Percentiles rank a stretch among this genome's conserved stretches.
These are phyloP conservation scores for Skeletonema tropicum DNA, from an alignment of 108 stramenopile genomes.

Conservation along the genomic window DNA sequence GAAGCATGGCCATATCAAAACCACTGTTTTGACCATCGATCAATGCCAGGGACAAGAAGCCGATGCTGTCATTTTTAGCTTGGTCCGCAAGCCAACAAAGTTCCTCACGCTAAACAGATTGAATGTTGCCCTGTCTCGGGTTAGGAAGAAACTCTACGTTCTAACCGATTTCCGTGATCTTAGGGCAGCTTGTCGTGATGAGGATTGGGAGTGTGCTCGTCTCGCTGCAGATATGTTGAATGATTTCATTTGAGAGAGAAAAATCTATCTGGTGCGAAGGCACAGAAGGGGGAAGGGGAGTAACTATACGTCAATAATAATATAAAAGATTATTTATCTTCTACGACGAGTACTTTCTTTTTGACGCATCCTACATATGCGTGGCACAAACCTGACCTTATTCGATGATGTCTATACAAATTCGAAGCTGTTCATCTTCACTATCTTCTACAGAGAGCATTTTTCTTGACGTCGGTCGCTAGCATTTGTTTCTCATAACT, in stretches of 20 bases:
- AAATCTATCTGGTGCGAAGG: too few relatives aligned
- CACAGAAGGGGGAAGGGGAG: too few relatives aligned
- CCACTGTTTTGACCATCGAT: constrained; percentile 47
- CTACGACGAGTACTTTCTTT: too few relatives aligned
- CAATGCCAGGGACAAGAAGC: constrained; percentile 57
- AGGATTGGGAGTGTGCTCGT: constrained; percentile 38
- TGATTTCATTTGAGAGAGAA: constrained; percentile 2
- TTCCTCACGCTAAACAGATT: constrained; percentile 47
- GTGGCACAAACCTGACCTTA: too few relatives aligned
- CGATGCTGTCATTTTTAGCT: constrained; percentile 47
- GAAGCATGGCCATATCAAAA: neutral
- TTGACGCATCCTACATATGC: too few relatives aligned
- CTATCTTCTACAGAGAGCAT: too few relatives aligned
- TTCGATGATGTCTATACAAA: too few relatives aligned
- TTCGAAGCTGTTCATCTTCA: too few relatives aligned
- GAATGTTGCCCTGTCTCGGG: constrained; percentile 55
- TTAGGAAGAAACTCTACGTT: constrained; percentile 40
- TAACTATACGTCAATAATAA: too few relatives aligned
- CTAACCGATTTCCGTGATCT: constrained; percentile 35
- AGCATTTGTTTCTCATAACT: too few relatives aligned
- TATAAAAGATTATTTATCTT: too few relatives aligned
- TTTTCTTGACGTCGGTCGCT: too few relatives aligned
- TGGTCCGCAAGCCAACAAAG: constrained; percentile 45
- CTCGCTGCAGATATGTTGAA: constrained; percentile 39
- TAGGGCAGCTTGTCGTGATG: constrained; percentile 24